Percentiles rank a stretch among this genome's conserved stretches.
phyloP scores from a whole-genome alignment of 177 flowering plant species.

The Vitis hybrid region DNA sequence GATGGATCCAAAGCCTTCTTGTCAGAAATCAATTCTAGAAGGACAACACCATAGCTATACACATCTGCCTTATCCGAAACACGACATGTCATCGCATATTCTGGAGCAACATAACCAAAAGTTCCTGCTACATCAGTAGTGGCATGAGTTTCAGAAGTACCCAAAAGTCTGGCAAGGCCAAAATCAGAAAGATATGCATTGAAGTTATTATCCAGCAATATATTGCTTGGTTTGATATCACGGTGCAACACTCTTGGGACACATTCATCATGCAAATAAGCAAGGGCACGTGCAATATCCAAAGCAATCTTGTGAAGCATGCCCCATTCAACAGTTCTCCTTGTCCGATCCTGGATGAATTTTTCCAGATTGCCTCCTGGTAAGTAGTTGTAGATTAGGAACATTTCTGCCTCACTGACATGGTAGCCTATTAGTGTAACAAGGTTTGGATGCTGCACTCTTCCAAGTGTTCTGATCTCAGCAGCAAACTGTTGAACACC shows the following conservation, averaged over 20 bases:
- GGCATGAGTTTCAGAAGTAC: conserved; percentile 25
- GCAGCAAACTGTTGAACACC: conserved; percentile 22
- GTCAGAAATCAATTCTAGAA: conserved; percentile 17
- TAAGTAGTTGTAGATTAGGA: conserved; percentile 21
- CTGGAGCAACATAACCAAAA: conserved; percentile 22
- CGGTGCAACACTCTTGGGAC: conserved; percentile 19
- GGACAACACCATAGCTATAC: conserved; percentile 19
- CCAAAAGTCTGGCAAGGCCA: conserved; percentile 23
- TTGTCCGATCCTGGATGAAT: conserved; percentile 18
- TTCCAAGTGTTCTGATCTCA: conserved; percentile 21
- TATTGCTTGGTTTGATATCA: conserved; percentile 26
- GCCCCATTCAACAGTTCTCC: conserved; percentile 16
- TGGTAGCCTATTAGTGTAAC: conserved; percentile 21
- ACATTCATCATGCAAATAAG: conserved; percentile 18
- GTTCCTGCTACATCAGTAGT: conserved; percentile 24
- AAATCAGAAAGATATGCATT: conserved; percentile 19
- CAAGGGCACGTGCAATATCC: conserved; percentile 21
- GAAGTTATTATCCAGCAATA: conserved; percentile 15
- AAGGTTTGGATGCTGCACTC: conserved; percentile 20
- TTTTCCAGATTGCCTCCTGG: conserved; percentile 24
- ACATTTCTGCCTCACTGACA: conserved; percentile 22
- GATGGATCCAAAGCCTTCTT: conserved; percentile 25
- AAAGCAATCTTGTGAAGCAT: conserved; percentile 23
- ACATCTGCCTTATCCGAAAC: conserved; percentile 25
- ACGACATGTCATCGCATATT: conserved; percentile 24